Percentiles rank a stretch among this genome's conserved stretches.
These are phyloP conservation scores for Candida maltosa DNA, from an alignment of 805 yeast genomes.

Conservation along the genomic window DNA sequence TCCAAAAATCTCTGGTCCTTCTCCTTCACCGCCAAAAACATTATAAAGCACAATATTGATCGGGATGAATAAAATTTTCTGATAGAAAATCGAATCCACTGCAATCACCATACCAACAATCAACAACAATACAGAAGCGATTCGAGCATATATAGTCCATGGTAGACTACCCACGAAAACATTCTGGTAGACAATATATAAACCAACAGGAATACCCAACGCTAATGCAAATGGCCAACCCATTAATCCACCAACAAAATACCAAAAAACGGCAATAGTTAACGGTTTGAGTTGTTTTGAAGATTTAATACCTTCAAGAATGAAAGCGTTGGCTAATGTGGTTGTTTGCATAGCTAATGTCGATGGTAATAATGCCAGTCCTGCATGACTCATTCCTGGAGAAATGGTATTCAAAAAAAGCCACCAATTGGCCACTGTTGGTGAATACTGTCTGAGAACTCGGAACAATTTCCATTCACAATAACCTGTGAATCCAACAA, in stretches of 20 bases:
- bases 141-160: neutral
- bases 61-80: conserved; percentile 64
- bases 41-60: conserved; percentile 81
- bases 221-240: conserved; percentile 92
- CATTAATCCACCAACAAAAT: conserved; percentile 65
- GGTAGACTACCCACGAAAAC: neutral
- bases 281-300: neutral
- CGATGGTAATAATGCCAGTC: conserved; percentile 83
- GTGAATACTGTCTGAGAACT: conserved; percentile 34
- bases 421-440: conserved; percentile 55
- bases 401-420: conserved; percentile 57
- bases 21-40: conserved; percentile 60
- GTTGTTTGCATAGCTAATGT: conserved; percentile 58
- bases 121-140: conserved; percentile 9
- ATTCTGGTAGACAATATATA: conserved; percentile 21
- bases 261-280: conserved; percentile 35
- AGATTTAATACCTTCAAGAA: conserved; percentile 20
- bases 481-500: conserved; percentile 33
- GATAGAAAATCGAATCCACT: conserved; percentile 64
- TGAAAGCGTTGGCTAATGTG: conserved; percentile 41
- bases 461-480: conserved; percentile 54
- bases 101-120: conserved; percentile 24
- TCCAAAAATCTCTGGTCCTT: conserved; percentile 92
- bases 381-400: conserved; percentile 87
- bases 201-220: conserved; percentile 57